A percentile compares a stretch with the other conserved stretches of the same genome.
phyloP scores from a whole-genome alignment of 768 basidiomycete species.

The Glaciozyma antarctica region DNA sequence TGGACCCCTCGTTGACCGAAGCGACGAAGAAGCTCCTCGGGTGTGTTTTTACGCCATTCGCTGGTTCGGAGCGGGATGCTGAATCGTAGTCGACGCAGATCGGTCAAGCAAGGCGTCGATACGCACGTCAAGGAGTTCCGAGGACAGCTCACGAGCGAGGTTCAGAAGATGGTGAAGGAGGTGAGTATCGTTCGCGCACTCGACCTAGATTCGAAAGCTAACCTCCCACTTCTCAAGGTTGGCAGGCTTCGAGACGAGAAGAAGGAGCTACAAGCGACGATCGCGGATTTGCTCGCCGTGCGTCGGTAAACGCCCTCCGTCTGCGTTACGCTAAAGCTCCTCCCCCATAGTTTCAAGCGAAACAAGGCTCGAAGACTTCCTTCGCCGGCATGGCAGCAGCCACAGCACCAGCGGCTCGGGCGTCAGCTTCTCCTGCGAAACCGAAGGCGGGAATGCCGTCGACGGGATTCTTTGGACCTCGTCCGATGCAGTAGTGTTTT shows the following conservation, averaged over 20 bases:
- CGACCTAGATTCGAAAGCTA: not conserved
- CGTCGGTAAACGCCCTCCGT: not conserved
- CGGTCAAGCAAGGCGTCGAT: conserved; percentile 17
- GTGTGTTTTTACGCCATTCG: not conserved
- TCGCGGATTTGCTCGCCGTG: conserved; percentile 21
- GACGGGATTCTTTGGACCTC: too few species aligned
- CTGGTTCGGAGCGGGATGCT: not conserved
- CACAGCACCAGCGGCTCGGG: too few species aligned
- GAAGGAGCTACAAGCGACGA: conserved; percentile 15
- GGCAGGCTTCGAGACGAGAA: conserved; percentile 28
- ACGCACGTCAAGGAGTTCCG: conserved; percentile 22
- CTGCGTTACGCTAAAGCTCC: too few species aligned
- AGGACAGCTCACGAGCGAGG: conserved; percentile 24
- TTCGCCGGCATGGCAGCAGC: too few species aligned
- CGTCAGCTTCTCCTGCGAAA: too few species aligned
- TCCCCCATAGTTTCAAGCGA: too few species aligned
- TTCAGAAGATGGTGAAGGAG: conserved; percentile 29
- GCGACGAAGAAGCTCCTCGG: conserved; percentile 22
- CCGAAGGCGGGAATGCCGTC: too few species aligned
- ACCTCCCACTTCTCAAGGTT: not conserved
- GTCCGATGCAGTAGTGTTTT: too few species aligned
- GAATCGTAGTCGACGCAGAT: not conserved
- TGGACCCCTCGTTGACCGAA: conserved; percentile 20
- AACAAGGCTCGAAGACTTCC: too few species aligned
- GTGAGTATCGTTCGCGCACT: not conserved